Evolutionary conservation across 331 rosid species (phyloP).

Genomic region (Malus hybrid): DNA sequence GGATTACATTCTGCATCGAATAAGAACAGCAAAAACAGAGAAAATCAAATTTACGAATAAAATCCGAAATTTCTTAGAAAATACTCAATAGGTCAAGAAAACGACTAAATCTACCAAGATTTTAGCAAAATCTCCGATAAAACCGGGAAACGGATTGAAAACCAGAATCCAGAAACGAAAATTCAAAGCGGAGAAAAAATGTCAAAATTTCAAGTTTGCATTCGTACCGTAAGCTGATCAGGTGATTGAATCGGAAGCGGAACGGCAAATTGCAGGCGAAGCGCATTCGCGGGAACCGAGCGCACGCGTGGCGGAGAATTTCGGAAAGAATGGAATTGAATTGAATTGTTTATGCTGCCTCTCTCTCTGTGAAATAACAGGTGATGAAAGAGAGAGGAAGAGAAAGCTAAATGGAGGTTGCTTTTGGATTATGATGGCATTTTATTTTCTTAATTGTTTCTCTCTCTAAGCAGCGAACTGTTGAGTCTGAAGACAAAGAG

Average conservation of each 20-base stretch:
- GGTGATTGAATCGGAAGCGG: not conserved
- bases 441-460: not conserved
- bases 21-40: conserved; percentile 3
- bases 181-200: conserved; percentile 6
- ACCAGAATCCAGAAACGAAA: conserved; percentile 2
- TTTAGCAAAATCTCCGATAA: not conserved
- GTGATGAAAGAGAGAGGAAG: not conserved
- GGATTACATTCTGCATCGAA: conserved; percentile 41
- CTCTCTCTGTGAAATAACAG: conserved; percentile 5
- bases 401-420: conserved; percentile 18
- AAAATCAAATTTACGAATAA: not conserved
- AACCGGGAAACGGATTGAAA: conserved; percentile 13
- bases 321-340: not conserved
- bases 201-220: not conserved
- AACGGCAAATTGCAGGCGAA: not conserved
- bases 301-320: not conserved
- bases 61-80: not conserved
- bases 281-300: conserved; percentile 14
- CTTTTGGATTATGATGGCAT: conserved; percentile 35
- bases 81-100: conserved; percentile 4
- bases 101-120: conserved; percentile 4
- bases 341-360: not conserved
- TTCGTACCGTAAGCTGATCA: conserved; percentile 6
- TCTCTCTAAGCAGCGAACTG: conserved; percentile 10
- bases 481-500: not conserved